Conservation (phyloP, 768 basidiomycete species). For the Boletales sp. region DNA sequence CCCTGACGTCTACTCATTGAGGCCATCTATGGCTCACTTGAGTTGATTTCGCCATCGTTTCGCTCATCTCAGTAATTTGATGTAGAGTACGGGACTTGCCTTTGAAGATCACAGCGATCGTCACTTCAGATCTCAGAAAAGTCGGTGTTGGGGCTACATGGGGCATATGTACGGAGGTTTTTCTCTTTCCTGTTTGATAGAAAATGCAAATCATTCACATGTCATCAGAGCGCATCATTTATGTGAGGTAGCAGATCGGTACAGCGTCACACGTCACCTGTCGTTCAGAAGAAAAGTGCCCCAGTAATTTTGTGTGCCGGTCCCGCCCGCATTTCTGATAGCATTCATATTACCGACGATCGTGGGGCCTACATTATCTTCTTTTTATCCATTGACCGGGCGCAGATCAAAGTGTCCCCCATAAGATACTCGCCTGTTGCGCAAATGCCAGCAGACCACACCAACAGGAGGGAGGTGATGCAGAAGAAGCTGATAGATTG, state of each 20-base stretch:
- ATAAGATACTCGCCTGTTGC: conserved; percentile 70
- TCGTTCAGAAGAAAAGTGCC: neutral
- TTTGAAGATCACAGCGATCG: neutral
- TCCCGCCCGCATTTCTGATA: conserved; percentile 1
- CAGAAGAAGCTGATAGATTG: conserved; percentile 87
- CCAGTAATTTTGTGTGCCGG: neutral
- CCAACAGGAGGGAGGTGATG: conserved; percentile 71
- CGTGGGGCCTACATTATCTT: conserved; percentile 24
- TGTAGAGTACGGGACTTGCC: neutral
- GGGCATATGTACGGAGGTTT: neutral
- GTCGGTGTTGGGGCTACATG: neutral
- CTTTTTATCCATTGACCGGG: conserved; percentile 10
- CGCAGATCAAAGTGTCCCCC: conserved; percentile 33
- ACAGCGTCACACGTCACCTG: neutral
- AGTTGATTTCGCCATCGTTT: neutral
- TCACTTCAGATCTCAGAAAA: neutral
- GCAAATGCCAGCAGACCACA: conserved; percentile 79
- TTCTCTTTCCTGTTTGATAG: neutral
- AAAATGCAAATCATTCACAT: neutral
- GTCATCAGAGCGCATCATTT: neutral
- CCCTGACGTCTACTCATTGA: conserved; percentile 14
- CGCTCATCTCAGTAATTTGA: neutral
- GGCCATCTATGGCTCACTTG: neutral
- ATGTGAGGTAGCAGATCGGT: conserved; percentile 1
- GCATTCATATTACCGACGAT: conserved; percentile 15